Evolutionary conservation across 2,329 filamentous ascomycete genomes (phyloP), one percentile per base, ranked within the genome.

Genomic region (Beauveria asiatica): DNA sequence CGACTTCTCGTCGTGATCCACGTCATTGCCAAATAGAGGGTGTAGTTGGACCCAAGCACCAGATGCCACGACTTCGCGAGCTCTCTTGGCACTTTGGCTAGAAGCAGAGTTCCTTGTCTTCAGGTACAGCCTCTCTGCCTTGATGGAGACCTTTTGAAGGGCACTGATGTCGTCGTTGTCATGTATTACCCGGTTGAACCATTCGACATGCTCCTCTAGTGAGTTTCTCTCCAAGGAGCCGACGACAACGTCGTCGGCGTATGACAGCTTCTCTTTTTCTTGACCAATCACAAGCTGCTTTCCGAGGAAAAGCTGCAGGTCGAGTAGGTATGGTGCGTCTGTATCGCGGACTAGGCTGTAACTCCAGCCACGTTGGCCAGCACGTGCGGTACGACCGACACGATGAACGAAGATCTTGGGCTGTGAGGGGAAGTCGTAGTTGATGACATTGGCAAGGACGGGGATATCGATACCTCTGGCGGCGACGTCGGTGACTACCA

Each of bases 391-490:
- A 75, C 94, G 87, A 68, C 94, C 94, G 51, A 99, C 94, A 70
- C 94, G 87, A 74, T 99, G 94, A 30, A 99, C 89, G 68, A 95
- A 99, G 46, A 99, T 86, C 75, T 99, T 99, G 21, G 94, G 91
- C 69, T 97, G 94, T 1, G 93, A 89, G 3, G 94, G 93, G 65
- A 99, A 99, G 70, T 97, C 93, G 74, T 96, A 99, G 78, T 99
- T 97, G 78, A 99, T 93, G 62, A 99, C 94, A 70, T 99, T 97
- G 60, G 91, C 92, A 41, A 99, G 81, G 51, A 97, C 83, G 0
- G 94, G 94, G 66, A 99, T 96, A 84, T 99, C 94, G 63, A 99
- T 95, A 84, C 94, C 93, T 79, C 94, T 84, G 23, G 94, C 94
- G 16, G 94, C 94, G 58, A 99, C 92, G 71, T 99, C 94, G 1